Evolutionary conservation across 306 rosid species (phyloP).

Genomic region (Dalbergia cultrata): DNA sequence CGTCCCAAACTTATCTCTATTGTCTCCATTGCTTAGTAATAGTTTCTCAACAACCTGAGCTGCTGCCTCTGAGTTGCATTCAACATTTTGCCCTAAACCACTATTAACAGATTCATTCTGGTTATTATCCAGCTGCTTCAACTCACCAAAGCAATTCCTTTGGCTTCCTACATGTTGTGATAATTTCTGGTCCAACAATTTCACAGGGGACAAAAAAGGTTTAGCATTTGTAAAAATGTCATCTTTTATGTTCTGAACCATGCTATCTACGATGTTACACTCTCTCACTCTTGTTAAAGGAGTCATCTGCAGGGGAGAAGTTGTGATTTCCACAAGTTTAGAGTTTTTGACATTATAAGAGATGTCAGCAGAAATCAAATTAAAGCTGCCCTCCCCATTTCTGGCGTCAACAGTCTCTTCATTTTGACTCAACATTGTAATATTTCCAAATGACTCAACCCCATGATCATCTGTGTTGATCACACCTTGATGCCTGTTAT

Average conservation of each 20-base stretch:
- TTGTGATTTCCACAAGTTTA: slow-evolving; percentile 35
- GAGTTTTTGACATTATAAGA: slow-evolving; percentile 40
- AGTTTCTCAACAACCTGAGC: slow-evolving; percentile 45
- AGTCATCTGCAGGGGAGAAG: slow-evolving; percentile 53
- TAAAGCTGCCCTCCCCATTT: slow-evolving; percentile 42
- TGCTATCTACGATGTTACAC: slow-evolving; percentile 42
- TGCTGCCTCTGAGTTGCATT: slow-evolving; percentile 14
- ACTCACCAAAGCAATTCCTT: slow-evolving; percentile 42
- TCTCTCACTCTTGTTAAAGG: slow-evolving; percentile 49
- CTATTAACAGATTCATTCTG: slow-evolving; percentile 39
- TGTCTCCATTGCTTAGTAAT: slow-evolving; percentile 50
- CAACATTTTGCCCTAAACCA: slow-evolving; percentile 44
- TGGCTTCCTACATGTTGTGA: slow-evolving; percentile 46
- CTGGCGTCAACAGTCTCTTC: slow-evolving; percentile 44
- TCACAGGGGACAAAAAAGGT: slow-evolving; percentile 49
- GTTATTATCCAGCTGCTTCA: slow-evolving; percentile 48
- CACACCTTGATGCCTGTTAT: slow-evolving; percentile 47
- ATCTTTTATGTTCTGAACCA: slow-evolving; percentile 35
- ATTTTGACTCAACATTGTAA: slow-evolving; percentile 51
- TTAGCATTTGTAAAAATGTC: slow-evolving; percentile 34
- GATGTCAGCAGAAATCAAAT: slow-evolving; percentile 38
- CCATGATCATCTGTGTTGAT: slow-evolving; percentile 47
- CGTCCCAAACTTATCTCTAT: slow-evolving; percentile 44
- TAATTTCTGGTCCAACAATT: slow-evolving; percentile 40
- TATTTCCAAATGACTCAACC: slow-evolving; percentile 44